Conservation (phyloP, 2,329 filamentous ascomycete genomes). For the Arachnopeziza araneosa region DNA sequence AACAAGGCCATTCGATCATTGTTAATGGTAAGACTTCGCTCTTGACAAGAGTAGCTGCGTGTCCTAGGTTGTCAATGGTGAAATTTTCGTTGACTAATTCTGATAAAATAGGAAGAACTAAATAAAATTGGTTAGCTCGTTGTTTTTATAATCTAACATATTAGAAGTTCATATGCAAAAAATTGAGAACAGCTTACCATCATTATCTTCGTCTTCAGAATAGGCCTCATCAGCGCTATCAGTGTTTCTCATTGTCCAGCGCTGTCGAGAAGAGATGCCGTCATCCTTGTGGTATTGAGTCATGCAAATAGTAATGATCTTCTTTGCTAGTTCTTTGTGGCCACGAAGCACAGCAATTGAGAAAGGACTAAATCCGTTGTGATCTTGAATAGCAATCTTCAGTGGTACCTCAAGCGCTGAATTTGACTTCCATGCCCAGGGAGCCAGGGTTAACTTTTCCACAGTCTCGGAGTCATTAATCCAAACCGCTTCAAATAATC, state of each 20-base stretch:
- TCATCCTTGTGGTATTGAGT: conserved; percentile 59
- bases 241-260: conserved; percentile 37
- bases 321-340: conserved; percentile 56
- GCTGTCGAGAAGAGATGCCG: conserved; percentile 15
- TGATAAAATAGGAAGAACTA: conserved; percentile 41
- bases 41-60: conserved; percentile 63
- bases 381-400: conserved; percentile 55
- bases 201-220: conserved; percentile 21
- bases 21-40: conserved; percentile 51
- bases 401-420: conserved; percentile 53
- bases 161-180: not conserved
- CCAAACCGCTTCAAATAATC: conserved; percentile 72
- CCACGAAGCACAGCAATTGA: conserved; percentile 62
- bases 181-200: not conserved
- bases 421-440: conserved; percentile 45
- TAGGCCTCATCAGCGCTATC: conserved; percentile 19
- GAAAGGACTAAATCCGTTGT: conserved; percentile 46
- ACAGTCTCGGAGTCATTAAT: conserved; percentile 59
- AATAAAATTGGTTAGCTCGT: not conserved
- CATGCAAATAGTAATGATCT: conserved; percentile 63
- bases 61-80: conserved; percentile 71
- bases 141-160: not conserved
- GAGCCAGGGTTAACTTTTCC: conserved; percentile 55
- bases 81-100: conserved; percentile 61
- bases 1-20: conserved; percentile 41